Evolutionary conservation across 352 stramenopile genomes (phyloP).

Genomic region (Phytopythium ostracodes): DNA sequence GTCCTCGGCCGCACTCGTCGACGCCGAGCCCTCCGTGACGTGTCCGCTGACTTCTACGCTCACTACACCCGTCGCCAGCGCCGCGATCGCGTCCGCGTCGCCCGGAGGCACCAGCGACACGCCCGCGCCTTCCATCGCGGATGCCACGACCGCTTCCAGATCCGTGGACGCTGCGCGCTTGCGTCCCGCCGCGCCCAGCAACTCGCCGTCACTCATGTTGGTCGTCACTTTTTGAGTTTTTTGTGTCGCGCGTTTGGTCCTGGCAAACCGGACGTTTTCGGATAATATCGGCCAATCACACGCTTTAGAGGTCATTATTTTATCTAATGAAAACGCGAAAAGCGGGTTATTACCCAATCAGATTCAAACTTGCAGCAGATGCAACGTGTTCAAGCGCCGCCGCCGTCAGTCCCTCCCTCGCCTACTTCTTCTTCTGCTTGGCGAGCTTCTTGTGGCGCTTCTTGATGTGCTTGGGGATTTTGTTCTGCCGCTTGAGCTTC

Average conservation of each 20-base stretch:
- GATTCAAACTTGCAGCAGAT: background rate
- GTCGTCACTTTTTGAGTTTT: background rate
- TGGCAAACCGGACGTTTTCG: background rate
- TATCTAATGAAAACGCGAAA: background rate
- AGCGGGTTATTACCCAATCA: background rate
- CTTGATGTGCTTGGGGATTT: conserved; percentile 99
- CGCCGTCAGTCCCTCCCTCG: background rate
- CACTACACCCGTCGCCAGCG: background rate
- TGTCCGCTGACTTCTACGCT: background rate
- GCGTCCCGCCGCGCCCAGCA: background rate
- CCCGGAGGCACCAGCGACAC: background rate
- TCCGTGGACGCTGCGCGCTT: background rate
- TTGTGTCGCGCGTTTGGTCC: no score
- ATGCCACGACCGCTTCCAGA: background rate
- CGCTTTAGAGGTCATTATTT: background rate
- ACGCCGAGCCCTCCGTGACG: background rate
- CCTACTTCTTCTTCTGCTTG: conserved; percentile 77
- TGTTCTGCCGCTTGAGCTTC: conserved; percentile 92
- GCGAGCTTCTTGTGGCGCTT: conserved; percentile 96
- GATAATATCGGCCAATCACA: background rate
- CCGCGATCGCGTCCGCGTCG: background rate
- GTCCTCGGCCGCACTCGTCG: background rate
- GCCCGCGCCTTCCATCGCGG: background rate
- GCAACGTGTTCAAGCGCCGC: background rate
- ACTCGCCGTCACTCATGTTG: background rate